Evolutionary conservation across 768 basidiomycete species (phyloP).

Genomic region (Filobasidium floriforme): DNA sequence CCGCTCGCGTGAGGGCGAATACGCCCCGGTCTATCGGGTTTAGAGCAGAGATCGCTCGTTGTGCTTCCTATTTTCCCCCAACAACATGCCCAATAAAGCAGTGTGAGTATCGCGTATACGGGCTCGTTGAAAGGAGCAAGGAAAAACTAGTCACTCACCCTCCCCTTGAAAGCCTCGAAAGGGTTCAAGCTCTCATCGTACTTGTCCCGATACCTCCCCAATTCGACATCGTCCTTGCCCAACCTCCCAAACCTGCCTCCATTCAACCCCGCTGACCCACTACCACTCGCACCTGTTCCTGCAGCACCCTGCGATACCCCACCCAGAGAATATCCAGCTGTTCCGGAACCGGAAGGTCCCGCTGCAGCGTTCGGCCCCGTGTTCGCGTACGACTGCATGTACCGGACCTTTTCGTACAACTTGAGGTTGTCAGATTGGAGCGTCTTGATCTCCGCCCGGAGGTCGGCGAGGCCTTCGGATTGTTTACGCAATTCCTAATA

Average conservation of each 20-base stretch:
- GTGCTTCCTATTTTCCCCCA: constrained; percentile 63
- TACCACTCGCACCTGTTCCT: not conserved
- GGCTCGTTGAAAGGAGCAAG: not conserved
- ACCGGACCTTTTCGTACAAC: constrained; percentile 95
- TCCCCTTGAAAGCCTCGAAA: constrained; percentile 91
- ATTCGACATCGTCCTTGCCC: constrained; percentile 54
- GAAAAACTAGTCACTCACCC: constrained; percentile 55
- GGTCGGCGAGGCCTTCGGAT: constrained; percentile 84
- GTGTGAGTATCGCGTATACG: too few relatives aligned
- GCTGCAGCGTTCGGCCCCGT: constrained; percentile 50
- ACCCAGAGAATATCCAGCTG: not conserved
- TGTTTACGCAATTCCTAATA: constrained; percentile 84
- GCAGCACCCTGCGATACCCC: not conserved
- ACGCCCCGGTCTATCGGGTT: constrained; percentile 87
- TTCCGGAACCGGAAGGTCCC: constrained; percentile 51
- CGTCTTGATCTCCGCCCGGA: constrained; percentile 83
- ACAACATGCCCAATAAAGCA: too few relatives aligned
- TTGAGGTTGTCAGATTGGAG: constrained; percentile 94
- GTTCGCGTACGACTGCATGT: constrained; percentile 93
- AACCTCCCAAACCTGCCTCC: constrained; percentile 18
- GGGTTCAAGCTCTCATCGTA: constrained; percentile 98
- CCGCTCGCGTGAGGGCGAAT: constrained; percentile 70
- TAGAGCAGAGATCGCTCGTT: constrained; percentile 80
- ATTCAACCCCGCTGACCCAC: constrained; percentile 26
- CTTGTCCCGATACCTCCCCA: constrained; percentile 78